A percentile compares a stretch with the other conserved stretches of the same genome.
phyloP scores from a whole-genome alignment of 768 basidiomycete genomes.

The Paxillus ammoniavirescens region DNA sequence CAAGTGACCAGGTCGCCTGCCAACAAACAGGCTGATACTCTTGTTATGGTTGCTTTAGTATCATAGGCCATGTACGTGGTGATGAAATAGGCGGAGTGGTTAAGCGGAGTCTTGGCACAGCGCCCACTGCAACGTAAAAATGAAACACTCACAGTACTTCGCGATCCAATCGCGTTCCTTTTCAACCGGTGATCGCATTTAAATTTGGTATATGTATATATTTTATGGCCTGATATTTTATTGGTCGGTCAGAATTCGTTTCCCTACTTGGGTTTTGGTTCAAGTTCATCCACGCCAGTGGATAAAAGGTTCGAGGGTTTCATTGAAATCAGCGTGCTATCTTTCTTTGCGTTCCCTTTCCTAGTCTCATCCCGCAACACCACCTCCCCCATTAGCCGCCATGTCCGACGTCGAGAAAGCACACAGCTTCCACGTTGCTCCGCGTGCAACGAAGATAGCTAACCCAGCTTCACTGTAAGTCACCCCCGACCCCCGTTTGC shows the following conservation, averaged over 20 bases:
- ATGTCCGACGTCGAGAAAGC: constrained; percentile 41
- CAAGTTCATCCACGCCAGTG: not conserved
- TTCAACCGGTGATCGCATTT: no score
- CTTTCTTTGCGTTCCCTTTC: not conserved
- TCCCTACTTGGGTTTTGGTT: not conserved
- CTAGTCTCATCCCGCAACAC: not conserved
- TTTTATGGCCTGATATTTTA: not conserved
- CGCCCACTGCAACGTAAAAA: no score
- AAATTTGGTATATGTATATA: not conserved
- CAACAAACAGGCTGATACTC: no score
- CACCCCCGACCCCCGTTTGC: not conserved
- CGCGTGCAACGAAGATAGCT: constrained; percentile 40
- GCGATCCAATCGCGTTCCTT: no score
- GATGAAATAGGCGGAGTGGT: no score
- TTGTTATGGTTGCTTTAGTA: no score
- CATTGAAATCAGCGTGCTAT: not conserved
- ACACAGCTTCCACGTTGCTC: constrained; percentile 16
- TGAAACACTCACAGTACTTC: no score
- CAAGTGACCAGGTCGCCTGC: no score
- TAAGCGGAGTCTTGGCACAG: no score
- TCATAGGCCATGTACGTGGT: no score
- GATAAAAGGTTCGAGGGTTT: not conserved
- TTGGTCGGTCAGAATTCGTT: constrained; percentile 24
- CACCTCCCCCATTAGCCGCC: not conserved
- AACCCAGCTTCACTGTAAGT: constrained; percentile 50